Evolutionary conservation across 1,284 basidiomycete genomes (phyloP), one percentile per base, ranked within the genome.

Genomic region (Fomitopsis betulina): DNA sequence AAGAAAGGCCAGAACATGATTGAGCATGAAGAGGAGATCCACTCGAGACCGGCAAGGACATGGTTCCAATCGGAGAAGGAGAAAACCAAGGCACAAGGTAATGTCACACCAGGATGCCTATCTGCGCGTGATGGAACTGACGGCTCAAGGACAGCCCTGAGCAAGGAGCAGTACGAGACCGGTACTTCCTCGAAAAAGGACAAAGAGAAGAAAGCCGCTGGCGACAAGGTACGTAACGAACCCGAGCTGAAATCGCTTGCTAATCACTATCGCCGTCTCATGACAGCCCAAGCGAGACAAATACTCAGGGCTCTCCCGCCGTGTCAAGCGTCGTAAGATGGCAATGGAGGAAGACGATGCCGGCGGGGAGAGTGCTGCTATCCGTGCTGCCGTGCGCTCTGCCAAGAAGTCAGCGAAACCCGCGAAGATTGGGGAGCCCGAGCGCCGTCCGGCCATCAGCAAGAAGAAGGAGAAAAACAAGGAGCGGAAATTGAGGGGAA

Each of bases 21-120:
- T 56, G 89, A 96, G 70, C 94, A 99, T 68, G 84, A 93, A 71
- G 85, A 84, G n/a, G 97, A 99, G 75, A 99, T 99, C 67, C 93
- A 89, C 72, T 87, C 92, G 35, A 82, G 96, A 53, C 97, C 97
- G 8, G 94, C 94, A 27, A 80, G 96, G 62, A 98, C 96, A 13
- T 99, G 97, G 97, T 99, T 99, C 84, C 96, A 98, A 75, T 86
- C 82, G 25, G 81, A 83, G 60, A 90, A 90, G 71, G 94, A 98
- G 65, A 98, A 93, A 74, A 76, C 81, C 58, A 83, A 82, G 55
- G 81, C 94, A 1, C 86, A 90, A 83, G 87, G 94, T 95, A 60
- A 78, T 37, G 52, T 55, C 51, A 38, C 40, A 15, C 35, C 35
- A 37, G 35, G 13, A 37, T 55, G 60, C 54, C 56, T 56, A 51